Conservation (phyloP, 2,329 filamentous ascomycete species). For the Zasmidium citrigriseum region DNA sequence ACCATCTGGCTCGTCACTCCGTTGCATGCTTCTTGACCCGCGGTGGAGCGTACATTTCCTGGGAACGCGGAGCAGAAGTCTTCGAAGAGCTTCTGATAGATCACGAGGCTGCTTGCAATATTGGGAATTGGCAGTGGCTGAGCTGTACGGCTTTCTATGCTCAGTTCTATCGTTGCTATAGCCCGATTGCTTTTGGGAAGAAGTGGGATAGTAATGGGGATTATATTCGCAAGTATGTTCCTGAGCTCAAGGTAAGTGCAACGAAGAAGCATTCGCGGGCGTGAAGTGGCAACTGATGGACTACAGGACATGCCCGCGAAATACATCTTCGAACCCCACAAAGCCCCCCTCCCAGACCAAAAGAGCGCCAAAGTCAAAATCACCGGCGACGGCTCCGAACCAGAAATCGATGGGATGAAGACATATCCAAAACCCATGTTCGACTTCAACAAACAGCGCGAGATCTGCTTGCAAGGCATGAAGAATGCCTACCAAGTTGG, state of each 20-base stretch:
- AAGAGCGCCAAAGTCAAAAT: slow-evolving; percentile 67
- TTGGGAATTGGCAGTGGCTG: slow-evolving; percentile 78
- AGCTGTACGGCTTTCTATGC: slow-evolving; percentile 73
- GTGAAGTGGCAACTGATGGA: no score
- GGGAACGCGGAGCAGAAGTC: slow-evolving; percentile 76
- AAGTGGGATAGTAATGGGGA: slow-evolving; percentile 72
- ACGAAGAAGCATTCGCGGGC: no score
- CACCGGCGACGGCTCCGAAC: slow-evolving; percentile 49
- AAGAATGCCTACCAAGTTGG: slow-evolving; percentile 69
- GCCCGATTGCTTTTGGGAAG: slow-evolving; percentile 68
- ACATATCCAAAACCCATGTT: slow-evolving; percentile 76
- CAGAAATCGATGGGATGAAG: slow-evolving; percentile 45
- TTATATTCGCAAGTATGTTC: slow-evolving; percentile 66
- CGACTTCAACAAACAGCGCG: slow-evolving; percentile 66
- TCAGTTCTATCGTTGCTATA: slow-evolving; percentile 70
- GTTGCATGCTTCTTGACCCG: slow-evolving; percentile 80
- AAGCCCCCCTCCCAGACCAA: slow-evolving; percentile 67
- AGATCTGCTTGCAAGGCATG: slow-evolving; percentile 66
- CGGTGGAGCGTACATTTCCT: slow-evolving; percentile 75
- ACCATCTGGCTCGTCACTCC: slow-evolving; percentile 75
- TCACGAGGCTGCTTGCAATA: slow-evolving; percentile 72
- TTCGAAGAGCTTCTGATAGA: slow-evolving; percentile 77
- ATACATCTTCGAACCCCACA: slow-evolving; percentile 80
- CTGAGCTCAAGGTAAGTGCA: slow-evolving; percentile 35
- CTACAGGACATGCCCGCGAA: slow-evolving; percentile 62